phyloP scores from a whole-genome alignment of 2,329 filamentous ascomycete genomes.

The Sclerotinia sclerotiorum region DNA sequence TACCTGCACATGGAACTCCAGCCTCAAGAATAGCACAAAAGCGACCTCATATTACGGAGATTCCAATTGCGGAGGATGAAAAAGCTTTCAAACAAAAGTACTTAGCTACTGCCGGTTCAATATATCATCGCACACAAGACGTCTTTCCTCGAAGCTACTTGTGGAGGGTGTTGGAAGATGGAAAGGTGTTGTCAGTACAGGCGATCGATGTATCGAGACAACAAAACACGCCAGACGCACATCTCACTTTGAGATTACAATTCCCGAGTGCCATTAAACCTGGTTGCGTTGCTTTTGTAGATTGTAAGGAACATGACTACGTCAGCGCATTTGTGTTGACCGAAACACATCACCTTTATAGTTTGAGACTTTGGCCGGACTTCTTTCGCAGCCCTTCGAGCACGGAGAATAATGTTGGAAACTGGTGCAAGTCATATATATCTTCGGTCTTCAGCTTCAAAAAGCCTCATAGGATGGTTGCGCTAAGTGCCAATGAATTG shows the following conservation, averaged over 20 bases:
- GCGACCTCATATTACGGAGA: conserved; percentile 42
- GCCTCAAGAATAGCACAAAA: conserved; percentile 44
- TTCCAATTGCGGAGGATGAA: conserved; percentile 62
- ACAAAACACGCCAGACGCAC: conserved; percentile 64
- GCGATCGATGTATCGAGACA: conserved; percentile 76
- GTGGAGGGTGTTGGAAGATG: conserved; percentile 84
- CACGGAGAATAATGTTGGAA: conserved; percentile 70
- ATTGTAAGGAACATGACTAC: conserved; percentile 74
- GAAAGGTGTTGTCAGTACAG: conserved; percentile 77
- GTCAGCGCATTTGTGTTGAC: conserved; percentile 80
- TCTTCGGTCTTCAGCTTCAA: conserved; percentile 76
- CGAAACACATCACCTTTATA: conserved; percentile 75
- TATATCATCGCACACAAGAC: conserved; percentile 79
- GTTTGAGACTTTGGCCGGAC: conserved; percentile 77
- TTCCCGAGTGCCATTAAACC: conserved; percentile 73
- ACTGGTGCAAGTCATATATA: conserved; percentile 72
- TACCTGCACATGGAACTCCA: conserved; percentile 53
- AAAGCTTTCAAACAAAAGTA: conserved; percentile 69
- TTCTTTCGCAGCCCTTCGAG: conserved; percentile 71
- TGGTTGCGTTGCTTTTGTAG: conserved; percentile 78
- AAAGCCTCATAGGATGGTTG: conserved; percentile 76
- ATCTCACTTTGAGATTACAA: conserved; percentile 73
- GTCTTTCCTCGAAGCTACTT: conserved; percentile 80
- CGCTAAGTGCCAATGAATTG: conserved; percentile 70
- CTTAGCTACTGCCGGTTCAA: conserved; percentile 74